Conservation (phyloP, 2,329 filamentous ascomycete species). For the Trichoderma koningiopsis region DNA sequence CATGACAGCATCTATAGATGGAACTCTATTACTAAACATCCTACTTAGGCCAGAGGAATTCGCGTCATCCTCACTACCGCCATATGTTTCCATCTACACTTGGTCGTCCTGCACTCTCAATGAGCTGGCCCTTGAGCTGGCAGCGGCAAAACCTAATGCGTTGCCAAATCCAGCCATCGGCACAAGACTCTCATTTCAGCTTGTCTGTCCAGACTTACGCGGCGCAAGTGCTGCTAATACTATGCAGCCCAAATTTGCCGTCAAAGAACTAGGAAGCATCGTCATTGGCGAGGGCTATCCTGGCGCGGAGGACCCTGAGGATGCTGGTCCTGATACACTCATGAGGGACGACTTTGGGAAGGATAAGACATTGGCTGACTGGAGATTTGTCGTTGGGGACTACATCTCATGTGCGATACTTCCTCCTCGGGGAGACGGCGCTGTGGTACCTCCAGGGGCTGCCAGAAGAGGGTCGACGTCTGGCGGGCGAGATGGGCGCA, state of each 20-base stretch:
- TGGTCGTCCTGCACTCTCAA: conserved; percentile 79
- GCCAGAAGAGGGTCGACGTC: conserved; percentile 33
- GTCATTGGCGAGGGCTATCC: conserved; percentile 67
- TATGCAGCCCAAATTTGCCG: conserved; percentile 61
- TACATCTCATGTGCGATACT: conserved; percentile 82
- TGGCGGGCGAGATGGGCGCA: conserved; percentile 32
- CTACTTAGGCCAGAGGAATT: conserved; percentile 70
- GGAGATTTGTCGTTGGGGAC: conserved; percentile 84
- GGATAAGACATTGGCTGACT: conserved; percentile 73
- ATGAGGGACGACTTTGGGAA: conserved; percentile 56
- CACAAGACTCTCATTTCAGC: conserved; percentile 82
- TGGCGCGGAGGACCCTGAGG: conserved; percentile 45
- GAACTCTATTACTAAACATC: background rate
- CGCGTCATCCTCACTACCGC: conserved; percentile 57
- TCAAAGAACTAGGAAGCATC: conserved; percentile 81
- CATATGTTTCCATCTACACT: conserved; percentile 79
- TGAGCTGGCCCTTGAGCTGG: conserved; percentile 78
- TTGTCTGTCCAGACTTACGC: conserved; percentile 77
- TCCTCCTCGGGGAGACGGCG: conserved; percentile 72
- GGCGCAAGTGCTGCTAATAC: conserved; percentile 34
- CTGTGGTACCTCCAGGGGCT: conserved; percentile 64
- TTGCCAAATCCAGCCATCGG: conserved; percentile 76
- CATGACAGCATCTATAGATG: background rate
- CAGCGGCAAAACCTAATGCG: conserved; percentile 63
- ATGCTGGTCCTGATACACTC: conserved; percentile 40